Evolutionary conservation across 495 filamentous ascomycete species (phyloP).

Genomic region (Aspergillus diversus): DNA sequence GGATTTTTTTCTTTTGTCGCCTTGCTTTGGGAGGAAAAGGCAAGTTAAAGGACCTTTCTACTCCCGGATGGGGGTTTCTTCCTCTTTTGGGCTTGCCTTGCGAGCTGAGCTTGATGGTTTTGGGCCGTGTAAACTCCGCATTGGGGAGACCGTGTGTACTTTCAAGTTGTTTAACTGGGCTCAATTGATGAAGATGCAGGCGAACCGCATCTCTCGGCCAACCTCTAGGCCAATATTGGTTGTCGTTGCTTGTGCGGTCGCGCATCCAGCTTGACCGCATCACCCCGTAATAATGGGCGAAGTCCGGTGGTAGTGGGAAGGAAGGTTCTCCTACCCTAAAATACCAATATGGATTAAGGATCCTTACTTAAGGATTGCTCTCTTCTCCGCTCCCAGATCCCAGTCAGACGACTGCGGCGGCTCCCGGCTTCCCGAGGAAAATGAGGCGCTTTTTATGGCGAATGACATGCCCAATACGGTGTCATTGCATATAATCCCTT

Average conservation of each 20-base stretch:
- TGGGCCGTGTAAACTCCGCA: background rate
- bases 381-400: background rate
- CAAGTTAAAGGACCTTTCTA: background rate
- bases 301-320: background rate
- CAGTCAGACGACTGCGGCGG: background rate
- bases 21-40: background rate
- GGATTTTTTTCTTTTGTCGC: background rate
- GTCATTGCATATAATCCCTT: background rate
- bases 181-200: background rate
- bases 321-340: background rate
- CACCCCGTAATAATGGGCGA: background rate
- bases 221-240: background rate
- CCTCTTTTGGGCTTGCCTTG: conserved; percentile 4
- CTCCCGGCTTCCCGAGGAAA: background rate
- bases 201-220: background rate
- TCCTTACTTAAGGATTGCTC: background rate
- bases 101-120: background rate
- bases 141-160: background rate
- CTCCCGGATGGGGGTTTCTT: background rate
- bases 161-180: background rate
- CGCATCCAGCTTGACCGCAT: background rate
- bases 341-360: background rate
- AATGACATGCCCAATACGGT: background rate
- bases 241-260: background rate
- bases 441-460: background rate